Base-by-base conservation (phyloP, 2,329 filamentous ascomycete genomes). In the Cercospora sesami region DNA sequence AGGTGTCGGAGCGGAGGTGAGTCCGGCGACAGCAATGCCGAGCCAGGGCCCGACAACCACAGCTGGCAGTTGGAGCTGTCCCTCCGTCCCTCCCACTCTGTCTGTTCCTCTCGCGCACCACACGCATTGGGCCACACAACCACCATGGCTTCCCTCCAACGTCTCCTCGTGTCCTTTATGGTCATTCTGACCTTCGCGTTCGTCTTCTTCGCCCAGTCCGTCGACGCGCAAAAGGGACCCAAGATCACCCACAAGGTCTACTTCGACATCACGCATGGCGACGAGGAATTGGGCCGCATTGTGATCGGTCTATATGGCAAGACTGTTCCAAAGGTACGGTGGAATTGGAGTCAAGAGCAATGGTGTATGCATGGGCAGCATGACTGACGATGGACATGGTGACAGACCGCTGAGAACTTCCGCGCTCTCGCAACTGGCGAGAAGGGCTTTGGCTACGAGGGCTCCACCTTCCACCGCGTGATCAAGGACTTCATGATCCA, bases 401-500 rank as follows among this genome's bases (percentile, higher is more conserved):
- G 42, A 26, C 64, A 87, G 87, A 90, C 88, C 16, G 83, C 86
- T 68, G 87, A 90, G 82, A 91, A 92, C 86, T 91, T 90, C 86
- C 89, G 91, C 76, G 90, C 90, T 78, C 86, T 96, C 72, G 90
- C 91, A 74, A 94, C 91, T 72, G 91, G 91, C 79, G 90, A 94
- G 86, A 92, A 94, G 85, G 92, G 91, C 77, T 94, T 89, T 78
- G 92, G 92, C 72, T 96, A 94, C 79, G 84, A 92, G 81, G 91
- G 88, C 70, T 94, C 91, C 62, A 86, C 81, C 78, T 96, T 96
- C 89, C 92, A 96, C 86, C 91, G 92, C 80, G 91, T 95, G 79
- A 95, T 95, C 86, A 91, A 92, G 85, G 80, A 89, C 74, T 95
- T 95, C 83, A 95, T 95, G 92, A 94, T 95, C 80, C 92, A 94